Conservation (phyloP, 352 stramenopile species). For the Plasmopara muralis region DNA sequence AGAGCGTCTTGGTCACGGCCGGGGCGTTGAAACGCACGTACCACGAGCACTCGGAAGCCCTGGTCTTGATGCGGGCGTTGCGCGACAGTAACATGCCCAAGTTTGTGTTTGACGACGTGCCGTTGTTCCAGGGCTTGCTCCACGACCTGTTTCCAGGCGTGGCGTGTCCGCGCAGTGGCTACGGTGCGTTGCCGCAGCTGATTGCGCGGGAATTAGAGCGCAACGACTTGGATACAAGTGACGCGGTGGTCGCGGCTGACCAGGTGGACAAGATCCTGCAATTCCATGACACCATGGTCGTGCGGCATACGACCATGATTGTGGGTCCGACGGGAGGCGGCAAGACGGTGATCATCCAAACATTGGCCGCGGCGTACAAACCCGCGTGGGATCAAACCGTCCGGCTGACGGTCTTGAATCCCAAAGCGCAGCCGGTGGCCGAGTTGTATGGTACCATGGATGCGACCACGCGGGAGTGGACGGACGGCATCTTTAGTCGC, state of each 20-base stretch:
- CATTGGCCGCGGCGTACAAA: constrained; percentile 78
- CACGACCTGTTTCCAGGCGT: constrained; percentile 93
- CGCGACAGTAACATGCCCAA: constrained; percentile 96
- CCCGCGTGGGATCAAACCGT: constrained; percentile 84
- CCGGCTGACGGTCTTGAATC: constrained; percentile 92
- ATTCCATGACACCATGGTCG: constrained; percentile 95
- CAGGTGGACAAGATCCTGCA: constrained; percentile 97
- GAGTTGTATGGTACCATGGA: constrained; percentile 95
- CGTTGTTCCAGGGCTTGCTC: constrained; percentile 92
- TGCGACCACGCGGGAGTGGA: constrained; percentile 93
- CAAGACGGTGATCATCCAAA: constrained; percentile 91
- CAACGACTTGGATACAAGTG: constrained; percentile 75
- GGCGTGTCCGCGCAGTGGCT: constrained; percentile 90
- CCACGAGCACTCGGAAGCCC: constrained; percentile 88
- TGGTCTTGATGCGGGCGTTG: constrained; percentile 93
- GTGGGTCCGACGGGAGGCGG: constrained; percentile 90
- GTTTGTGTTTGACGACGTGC: constrained; percentile 95
- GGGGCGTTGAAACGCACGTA: constrained; percentile 91
- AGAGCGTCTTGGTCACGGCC: constrained; percentile 93
- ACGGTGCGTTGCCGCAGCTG: constrained; percentile 84
- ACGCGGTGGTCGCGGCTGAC: constrained; percentile 70
- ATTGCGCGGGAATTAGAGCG: constrained; percentile 82
- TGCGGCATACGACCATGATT: constrained; percentile 95
- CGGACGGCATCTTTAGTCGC: constrained; percentile 91
- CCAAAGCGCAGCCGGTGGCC: constrained; percentile 90